Evolutionary conservation across 2,329 filamentous ascomycete genomes (phyloP), one percentile per base, ranked within the genome.

Genomic region (Trichoderma sp.): DNA sequence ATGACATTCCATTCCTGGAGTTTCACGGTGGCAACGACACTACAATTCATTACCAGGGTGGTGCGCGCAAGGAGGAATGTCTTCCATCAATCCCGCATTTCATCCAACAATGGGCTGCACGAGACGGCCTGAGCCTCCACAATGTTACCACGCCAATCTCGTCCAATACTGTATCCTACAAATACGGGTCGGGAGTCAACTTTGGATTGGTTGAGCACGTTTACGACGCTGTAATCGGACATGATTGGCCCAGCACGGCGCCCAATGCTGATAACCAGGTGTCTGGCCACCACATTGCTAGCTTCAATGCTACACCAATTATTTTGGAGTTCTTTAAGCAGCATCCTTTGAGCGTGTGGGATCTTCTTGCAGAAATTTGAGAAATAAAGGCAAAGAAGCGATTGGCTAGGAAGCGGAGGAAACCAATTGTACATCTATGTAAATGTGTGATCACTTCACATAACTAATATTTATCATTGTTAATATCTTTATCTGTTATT

Each of bases 21-120:
- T 65, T 65, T 53, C 63, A 65, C 15, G 63, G 63, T 11, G 63
- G 63, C 63, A 65, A 65, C 32, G 63, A 65, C 20, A 17, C 63
- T 15, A 65, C 63, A 3, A 65, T 65, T 23, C 12, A 34, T 13
- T 65, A 65, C 4, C 28, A 65, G 11, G 63, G 63, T 7, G 63
- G 63, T 3, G 43, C 34, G 8, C 63, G 63, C 47, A 65, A 65
- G n/a, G 8, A 65, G 7, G 63, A 65, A 34, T 65, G 63, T 36
- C 47, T 65, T 4, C 63, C 63, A 36, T 65, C 63, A 13, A 65
- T 65, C n/a, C 63, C 63, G 12, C 63, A 65, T 34, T 65, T 65
- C 28, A 65, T 65, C 53, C 63, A 65, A n/a, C 63, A 65, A 53
- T 65, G 63, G 63, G 63, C 63, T 7, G 30, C 11, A 17, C 43